These are phyloP conservation scores for Knoxdaviesia proteae DNA, from an alignment of 2,329 filamentous ascomycete genomes.

Conservation along the genomic window DNA sequence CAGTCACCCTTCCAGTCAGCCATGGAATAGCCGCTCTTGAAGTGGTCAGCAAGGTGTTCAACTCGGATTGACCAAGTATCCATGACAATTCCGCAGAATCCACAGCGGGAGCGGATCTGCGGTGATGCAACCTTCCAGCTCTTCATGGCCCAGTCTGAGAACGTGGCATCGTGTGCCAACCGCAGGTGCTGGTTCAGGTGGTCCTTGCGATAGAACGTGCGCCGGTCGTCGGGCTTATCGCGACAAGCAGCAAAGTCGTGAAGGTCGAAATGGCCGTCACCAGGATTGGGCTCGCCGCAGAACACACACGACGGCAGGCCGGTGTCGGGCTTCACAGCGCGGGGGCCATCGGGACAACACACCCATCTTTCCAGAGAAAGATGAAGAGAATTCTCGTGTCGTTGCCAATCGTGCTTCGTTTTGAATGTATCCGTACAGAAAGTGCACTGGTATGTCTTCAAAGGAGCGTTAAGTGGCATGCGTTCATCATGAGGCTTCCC, in stretches of 20 bases:
- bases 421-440: constrained; percentile 49
- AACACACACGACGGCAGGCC: constrained; percentile 36
- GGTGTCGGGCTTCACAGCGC: constrained; percentile 35
- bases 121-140: constrained; percentile 38
- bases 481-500: constrained; percentile 8
- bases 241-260: constrained; percentile 45
- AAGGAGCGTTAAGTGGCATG: constrained; percentile 17
- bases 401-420: constrained; percentile 49
- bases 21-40: constrained; percentile 45
- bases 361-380: constrained; percentile 46
- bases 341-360: constrained; percentile 36
- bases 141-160: constrained; percentile 41
- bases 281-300: constrained; percentile 33
- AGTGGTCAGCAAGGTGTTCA: constrained; percentile 46
- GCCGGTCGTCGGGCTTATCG: constrained; percentile 39
- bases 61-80: constrained; percentile 38
- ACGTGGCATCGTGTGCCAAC: constrained; percentile 42
- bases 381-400: constrained; percentile 49
- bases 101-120: constrained; percentile 40
- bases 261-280: constrained; percentile 31
- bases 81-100: constrained; percentile 42
- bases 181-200: constrained; percentile 45
- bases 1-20: constrained; percentile 50
- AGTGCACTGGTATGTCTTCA: constrained; percentile 43
- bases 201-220: constrained; percentile 46